Evolutionary conservation across 2,329 filamentous ascomycete genomes (phyloP), one percentile per base, ranked within the genome.

Genomic region (Colletotrichum liaoningense): DNA sequence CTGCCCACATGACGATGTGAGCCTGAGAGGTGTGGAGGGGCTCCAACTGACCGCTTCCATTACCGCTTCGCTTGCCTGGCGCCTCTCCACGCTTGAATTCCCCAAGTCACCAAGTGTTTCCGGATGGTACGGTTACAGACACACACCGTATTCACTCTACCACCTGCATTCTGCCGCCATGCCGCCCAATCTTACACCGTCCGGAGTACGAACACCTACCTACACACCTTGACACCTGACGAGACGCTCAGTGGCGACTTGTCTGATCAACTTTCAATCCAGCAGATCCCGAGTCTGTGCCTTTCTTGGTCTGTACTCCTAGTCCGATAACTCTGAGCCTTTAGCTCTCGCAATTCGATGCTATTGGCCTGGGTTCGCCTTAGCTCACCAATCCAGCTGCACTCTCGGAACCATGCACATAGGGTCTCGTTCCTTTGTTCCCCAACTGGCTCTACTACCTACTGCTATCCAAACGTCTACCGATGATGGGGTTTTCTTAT

Each of bases 1-100:
- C 33, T 19, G 38, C 64, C 58, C 68, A 72, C 72, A 72, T 74
- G 68, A 74, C 67, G 52, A 72, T 69, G 65, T 11, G 26, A 46
- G 46, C 26, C 28, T 42, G 22, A 55, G 19, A 59, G 49, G 59
- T 57, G 58, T 63, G 58, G 52, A 59, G 65, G 69, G 62, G 68
- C 62, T 60, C 62, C 33, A 66, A 49, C 69, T 52, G 69, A 69
- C 69, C 69, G 69, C 69, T 35, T 35, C 22, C 57, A 26, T 11
- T 30, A 19, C 49, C 46, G 46, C 33, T 30, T 49, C 12, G 33
- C 59, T 59, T 26, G 30, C 65, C 42, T 49, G n/a, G 46, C 33
- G 46, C 35, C n/a, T 49, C 6, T 14, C 14, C 11, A 26, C 24
- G 5, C 19, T 49, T 19, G 19, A 49, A 19, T 49, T 49, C 42